Evolutionary conservation across 495 filamentous ascomycete species (phyloP), one percentile per base, ranked within the genome.

Genomic region (Parmelia sp.): DNA sequence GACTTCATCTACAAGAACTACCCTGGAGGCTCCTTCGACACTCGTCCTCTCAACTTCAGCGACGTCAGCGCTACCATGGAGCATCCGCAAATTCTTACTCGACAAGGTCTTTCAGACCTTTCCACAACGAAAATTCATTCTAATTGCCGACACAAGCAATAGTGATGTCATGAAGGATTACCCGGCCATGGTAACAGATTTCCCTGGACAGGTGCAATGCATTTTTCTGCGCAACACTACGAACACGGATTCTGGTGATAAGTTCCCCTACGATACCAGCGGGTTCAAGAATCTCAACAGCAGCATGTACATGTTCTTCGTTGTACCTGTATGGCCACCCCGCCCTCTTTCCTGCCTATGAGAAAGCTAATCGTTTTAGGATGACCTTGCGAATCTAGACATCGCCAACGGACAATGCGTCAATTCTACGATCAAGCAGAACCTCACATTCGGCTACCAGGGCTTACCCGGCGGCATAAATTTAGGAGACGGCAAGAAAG

Each of bases 81-180:
- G 80, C 1, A 87, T 90, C 72, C 87, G 89, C 42, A 82, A 81
- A 57, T 84, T 77, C 71, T 76, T 92, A 9, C 80, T 92, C 37
- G 74, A 83, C 47, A 85, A 85, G 68, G 79, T 91, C 71, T 89
- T 92, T 73, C 76, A 86, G 73, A 91, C 89, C 7, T 92, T 84
- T 69, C 89, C 89, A 6, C 65, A 84, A 56, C 85, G 89, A 45
- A 86, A 87, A 64, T 92, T 92, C 72, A 79, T 91, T 33, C 81
- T 92, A 12, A 73, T 92, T 2, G 89, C 85, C 60, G 89, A 92
- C 72, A 92, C 89, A 0, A 86, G 83, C 62, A 92, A 92, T 76
- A 82, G 81, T 36, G 89, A 92, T 71, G 81, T 91, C 62, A 89
- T 92, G 89, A 79, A 68, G 35, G 86, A 83, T 69, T 92, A 92